Evolutionary conservation across 2,329 filamentous ascomycete species (phyloP).

Genomic region (Pestalotiopsis sp.): DNA sequence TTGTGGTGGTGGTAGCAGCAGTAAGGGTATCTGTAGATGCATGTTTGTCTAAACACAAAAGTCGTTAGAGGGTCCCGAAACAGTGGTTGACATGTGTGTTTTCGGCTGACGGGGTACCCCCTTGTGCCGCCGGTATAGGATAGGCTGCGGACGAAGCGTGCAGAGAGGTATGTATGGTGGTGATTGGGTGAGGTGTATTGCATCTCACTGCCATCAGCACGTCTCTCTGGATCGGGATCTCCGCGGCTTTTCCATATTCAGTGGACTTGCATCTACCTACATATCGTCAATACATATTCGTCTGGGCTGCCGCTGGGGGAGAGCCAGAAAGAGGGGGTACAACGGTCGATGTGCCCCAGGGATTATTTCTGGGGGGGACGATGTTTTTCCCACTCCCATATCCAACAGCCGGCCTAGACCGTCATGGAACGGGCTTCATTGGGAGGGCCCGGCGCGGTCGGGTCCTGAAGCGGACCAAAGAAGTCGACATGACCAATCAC

Average conservation of each 20-base stretch:
- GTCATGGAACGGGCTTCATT: background rate
- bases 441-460: too few species aligned
- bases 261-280: background rate
- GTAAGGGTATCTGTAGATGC: background rate
- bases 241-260: conserved; percentile 6
- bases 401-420: conserved; percentile 4
- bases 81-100: conserved; percentile 4
- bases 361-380: background rate
- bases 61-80: background rate
- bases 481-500: background rate
- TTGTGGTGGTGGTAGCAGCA: background rate
- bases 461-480: background rate
- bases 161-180: background rate
- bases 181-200: conserved; percentile 1
- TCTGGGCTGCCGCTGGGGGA: background rate
- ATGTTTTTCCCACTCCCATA: background rate
- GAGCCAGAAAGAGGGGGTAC: background rate
- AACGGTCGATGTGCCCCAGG: background rate
- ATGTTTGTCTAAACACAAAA: background rate
- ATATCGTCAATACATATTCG: background rate
- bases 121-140: background rate
- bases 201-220: background rate
- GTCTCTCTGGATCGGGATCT: background rate
- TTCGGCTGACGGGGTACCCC: background rate
- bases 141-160: background rate